Base-by-base conservation (phyloP, 2,329 filamentous ascomycete species). In the Fusarium sambucinum region DNA sequence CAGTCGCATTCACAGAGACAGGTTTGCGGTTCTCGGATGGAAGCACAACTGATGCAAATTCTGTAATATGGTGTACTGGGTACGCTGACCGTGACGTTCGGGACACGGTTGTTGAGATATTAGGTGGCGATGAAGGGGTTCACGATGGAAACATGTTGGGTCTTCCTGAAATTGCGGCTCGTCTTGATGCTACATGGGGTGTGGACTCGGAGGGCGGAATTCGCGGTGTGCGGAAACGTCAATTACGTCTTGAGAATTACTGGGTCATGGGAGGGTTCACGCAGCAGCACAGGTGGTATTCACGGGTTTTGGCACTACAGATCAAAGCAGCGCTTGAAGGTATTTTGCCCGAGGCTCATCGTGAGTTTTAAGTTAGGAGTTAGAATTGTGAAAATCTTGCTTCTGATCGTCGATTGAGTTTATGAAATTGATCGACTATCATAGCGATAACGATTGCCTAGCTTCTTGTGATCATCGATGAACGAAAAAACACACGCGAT, bases 161-260 rank as follows among this genome's bases (percentile, higher is more conserved):
- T 1, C 46, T 62, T n/a, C 38, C 8, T 0, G 46, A 68, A 0
- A 54, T 70, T 6, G 55, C 69, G 1, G 23, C 17, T 2, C 53
- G 47, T 5, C 23, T 68, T 13, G 66, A 63, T 4, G 13, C 50
- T 13, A 68, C 60, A 4, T 72, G 63, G 63, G 66, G 69, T 1
- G 23, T 72, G 0, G 66, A 72, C 7, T 5, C 53, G 1, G 63
- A 69, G 5, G 67, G 69, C 0, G 67, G 70, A 16, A 62, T 70
- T 13, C 51, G 63, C 4, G 69, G 70, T 1, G 72, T 72, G 60
- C 72, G 58, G 69, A 72, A 70, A 5, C 54, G 64, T 0, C 69
- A 72, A 21, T 30, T 35, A 10, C 54, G 27, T 6, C 21, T 70
- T 12, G 54, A 67, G 0, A 70, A 69, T 16, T 70, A 59, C 29